Evolutionary conservation across 2,329 filamentous ascomycete genomes (phyloP).

Genomic region (Aspergillus sp.): DNA sequence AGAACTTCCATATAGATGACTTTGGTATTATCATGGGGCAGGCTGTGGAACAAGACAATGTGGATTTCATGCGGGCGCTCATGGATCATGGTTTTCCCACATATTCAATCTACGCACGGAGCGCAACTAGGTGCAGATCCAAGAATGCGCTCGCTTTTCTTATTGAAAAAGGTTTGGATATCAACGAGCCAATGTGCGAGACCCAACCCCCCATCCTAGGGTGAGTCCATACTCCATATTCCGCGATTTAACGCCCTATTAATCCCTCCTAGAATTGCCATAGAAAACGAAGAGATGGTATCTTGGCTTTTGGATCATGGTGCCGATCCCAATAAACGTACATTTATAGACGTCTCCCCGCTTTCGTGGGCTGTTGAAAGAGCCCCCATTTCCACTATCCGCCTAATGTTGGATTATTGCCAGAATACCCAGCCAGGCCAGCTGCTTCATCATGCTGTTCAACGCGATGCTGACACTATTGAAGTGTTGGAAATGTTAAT

Average conservation of each 20-base stretch:
- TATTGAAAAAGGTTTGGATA: conserved; percentile 24
- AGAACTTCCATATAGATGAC: conserved; percentile 21
- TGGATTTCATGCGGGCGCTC: conserved; percentile 20
- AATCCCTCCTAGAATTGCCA: conserved; percentile 14
- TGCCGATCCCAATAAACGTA: conserved; percentile 30
- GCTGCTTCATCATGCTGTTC: conserved; percentile 25
- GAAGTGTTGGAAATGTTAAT: conserved; percentile 22
- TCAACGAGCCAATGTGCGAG: conserved; percentile 24
- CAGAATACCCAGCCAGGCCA: conserved; percentile 25
- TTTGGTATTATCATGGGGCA: conserved; percentile 21
- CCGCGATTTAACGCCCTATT: neutral
- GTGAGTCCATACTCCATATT: conserved; percentile 14
- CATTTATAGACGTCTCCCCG: conserved; percentile 25
- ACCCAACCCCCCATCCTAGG: conserved; percentile 22
- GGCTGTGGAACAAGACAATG: conserved; percentile 20
- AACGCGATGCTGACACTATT: conserved; percentile 18
- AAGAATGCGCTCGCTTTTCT: conserved; percentile 17
- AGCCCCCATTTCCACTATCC: conserved; percentile 22
- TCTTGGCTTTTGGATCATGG: conserved; percentile 30
- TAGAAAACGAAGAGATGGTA: conserved; percentile 25
- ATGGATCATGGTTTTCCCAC: conserved; percentile 21
- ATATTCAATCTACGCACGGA: conserved; percentile 18
- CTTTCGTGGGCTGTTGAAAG: conserved; percentile 25
- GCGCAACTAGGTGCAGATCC: conserved; percentile 15
- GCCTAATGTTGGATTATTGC: conserved; percentile 21